Conservation (phyloP, 805 yeast genomes). For the Wickerhamiella shivajii region DNA sequence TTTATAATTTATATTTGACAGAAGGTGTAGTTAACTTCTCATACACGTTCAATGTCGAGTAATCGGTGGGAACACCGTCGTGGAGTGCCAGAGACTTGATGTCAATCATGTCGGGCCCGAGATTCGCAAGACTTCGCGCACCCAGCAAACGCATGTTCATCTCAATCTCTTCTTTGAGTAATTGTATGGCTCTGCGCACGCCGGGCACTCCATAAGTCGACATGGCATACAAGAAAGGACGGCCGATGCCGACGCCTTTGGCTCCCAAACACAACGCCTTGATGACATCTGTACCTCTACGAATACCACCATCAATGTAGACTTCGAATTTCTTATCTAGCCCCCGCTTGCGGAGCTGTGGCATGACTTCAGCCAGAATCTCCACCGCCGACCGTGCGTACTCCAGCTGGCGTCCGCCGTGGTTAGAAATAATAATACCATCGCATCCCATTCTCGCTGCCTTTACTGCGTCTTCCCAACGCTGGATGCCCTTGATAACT, state of each 20-base stretch:
- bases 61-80: slow-evolving; percentile 16
- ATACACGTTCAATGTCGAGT: slow-evolving; percentile 13
- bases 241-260: slow-evolving; percentile 57
- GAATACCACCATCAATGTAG: slow-evolving; percentile 62
- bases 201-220: slow-evolving; percentile 71
- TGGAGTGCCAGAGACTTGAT: slow-evolving; percentile 12
- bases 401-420: slow-evolving; percentile 83
- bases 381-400: slow-evolving; percentile 62
- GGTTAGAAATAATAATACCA: slow-evolving; percentile 76
- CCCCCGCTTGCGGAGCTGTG: slow-evolving; percentile 23
- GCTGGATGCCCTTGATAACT: slow-evolving; percentile 70
- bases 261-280: slow-evolving; percentile 71
- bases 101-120: slow-evolving; percentile 51
- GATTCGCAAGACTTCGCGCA: slow-evolving; percentile 42
- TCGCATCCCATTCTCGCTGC: slow-evolving; percentile 61
- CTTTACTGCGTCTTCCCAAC: slow-evolving; percentile 59
- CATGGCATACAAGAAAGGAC: slow-evolving; percentile 66
- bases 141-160: slow-evolving; percentile 75
- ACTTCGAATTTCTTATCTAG: slow-evolving; percentile 39
- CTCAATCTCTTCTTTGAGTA: slow-evolving; percentile 54
- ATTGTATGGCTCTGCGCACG: slow-evolving; percentile 45
- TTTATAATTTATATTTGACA: too few relatives aligned
- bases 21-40: too few relatives aligned
- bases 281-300: slow-evolving; percentile 63
- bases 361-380: slow-evolving; percentile 56